Evolutionary conservation across 192 early-diverging fungal species (phyloP).

Genomic region (Coemansia sp.): DNA sequence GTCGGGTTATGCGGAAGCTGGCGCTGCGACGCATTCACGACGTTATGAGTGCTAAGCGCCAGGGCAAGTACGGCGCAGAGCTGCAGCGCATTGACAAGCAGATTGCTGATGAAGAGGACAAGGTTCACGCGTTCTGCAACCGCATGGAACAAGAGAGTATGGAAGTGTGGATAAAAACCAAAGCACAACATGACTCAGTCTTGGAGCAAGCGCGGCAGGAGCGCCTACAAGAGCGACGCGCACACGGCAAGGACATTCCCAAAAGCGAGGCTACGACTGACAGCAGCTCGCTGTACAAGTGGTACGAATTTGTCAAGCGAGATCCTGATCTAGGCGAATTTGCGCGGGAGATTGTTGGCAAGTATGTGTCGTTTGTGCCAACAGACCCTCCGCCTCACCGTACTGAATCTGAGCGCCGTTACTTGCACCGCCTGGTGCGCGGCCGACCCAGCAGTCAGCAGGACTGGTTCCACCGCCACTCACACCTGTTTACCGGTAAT

Average conservation of each 20-base stretch:
- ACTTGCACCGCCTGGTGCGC: conserved; percentile 26
- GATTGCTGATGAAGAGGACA: conserved; percentile 39
- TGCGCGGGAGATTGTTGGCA: conserved; percentile 32
- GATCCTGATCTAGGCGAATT: conserved; percentile 38
- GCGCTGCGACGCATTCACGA: conserved; percentile 42
- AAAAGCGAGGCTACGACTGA: conserved; percentile 9
- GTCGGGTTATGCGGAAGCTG: conserved; percentile 48
- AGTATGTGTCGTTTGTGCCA: conserved; percentile 42
- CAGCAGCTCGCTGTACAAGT: conserved; percentile 15
- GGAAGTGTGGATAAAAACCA: conserved; percentile 27
- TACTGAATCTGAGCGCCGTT: conserved; percentile 39
- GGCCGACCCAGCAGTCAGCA: conserved; percentile 23
- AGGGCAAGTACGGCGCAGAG: conserved; percentile 39
- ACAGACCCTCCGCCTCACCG: conserved; percentile 28
- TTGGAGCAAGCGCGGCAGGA: conserved; percentile 22
- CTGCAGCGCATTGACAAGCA: conserved; percentile 31
- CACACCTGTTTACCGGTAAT: conserved; percentile 43
- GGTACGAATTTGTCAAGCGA: conserved; percentile 38
- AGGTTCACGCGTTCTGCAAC: conserved; percentile 44
- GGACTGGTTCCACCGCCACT: conserved; percentile 51
- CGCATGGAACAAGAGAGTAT: conserved; percentile 35
- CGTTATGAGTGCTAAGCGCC: conserved; percentile 15
- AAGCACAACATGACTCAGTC: conserved; percentile 18
- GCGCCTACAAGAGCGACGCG: conserved; percentile 33
- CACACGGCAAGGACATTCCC: conserved; percentile 25